phyloP scores from a whole-genome alignment of 306 rosid species.

The Casuarina cunninghamiana region DNA sequence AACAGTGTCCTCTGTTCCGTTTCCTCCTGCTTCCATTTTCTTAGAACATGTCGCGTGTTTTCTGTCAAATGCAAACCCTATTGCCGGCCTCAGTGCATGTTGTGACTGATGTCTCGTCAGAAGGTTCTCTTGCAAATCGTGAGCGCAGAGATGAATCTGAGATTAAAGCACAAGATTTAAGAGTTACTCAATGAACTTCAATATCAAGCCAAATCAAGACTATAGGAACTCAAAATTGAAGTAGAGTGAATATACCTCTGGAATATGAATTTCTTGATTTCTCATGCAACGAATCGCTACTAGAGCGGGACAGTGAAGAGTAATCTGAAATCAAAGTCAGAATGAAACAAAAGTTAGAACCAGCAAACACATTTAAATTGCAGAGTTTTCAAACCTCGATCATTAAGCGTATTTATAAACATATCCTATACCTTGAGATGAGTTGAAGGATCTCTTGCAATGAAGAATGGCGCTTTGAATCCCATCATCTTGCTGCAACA shows the following conservation, averaged over 20 bases:
- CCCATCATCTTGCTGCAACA: slow-evolving; percentile 72
- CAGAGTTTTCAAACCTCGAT: background rate
- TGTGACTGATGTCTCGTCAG: slow-evolving; percentile 36
- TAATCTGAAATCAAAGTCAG: slow-evolving; percentile 37
- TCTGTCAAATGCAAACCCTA: slow-evolving; percentile 13
- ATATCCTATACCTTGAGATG: slow-evolving; percentile 47
- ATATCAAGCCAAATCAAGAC: background rate
- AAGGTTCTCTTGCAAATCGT: slow-evolving; percentile 27
- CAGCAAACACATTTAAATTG: background rate
- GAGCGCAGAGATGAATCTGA: slow-evolving; percentile 32
- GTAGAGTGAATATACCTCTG: slow-evolving; percentile 16
- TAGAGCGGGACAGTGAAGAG: slow-evolving; percentile 26
- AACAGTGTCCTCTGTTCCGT: background rate
- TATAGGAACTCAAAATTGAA: background rate
- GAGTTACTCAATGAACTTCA: background rate
- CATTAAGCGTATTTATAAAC: background rate
- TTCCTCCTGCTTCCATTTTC: slow-evolving; percentile 11
- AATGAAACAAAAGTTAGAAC: background rate
- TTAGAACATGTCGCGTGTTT: slow-evolving; percentile 7
- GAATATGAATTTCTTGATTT: slow-evolving; percentile 38
- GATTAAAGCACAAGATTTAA: background rate
- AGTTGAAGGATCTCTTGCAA: slow-evolving; percentile 78
- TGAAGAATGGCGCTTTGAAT: slow-evolving; percentile 92
- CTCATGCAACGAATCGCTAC: slow-evolving; percentile 32
- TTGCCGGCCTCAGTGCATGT: slow-evolving; percentile 41